phyloP scores from a whole-genome alignment of 1,284 basidiomycete genomes.

The Baeospora myosura region DNA sequence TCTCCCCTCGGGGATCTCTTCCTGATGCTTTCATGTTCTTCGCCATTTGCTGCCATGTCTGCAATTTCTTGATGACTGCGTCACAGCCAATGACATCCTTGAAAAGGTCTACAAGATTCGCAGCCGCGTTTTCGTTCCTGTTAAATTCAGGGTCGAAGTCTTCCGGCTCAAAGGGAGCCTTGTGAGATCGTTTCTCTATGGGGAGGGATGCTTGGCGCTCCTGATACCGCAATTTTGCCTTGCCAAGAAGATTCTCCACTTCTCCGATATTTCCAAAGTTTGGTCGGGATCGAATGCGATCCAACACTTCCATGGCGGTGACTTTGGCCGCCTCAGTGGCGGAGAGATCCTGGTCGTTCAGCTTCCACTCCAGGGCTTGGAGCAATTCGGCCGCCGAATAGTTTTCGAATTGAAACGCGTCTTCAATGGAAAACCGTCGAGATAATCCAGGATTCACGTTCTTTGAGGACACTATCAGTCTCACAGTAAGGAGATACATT shows the following conservation, averaged over 20 bases:
- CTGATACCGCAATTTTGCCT: slow-evolving; percentile 46
- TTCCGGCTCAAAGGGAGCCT: slow-evolving; percentile 44
- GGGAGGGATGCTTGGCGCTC: slow-evolving; percentile 32
- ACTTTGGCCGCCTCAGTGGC: slow-evolving; percentile 50
- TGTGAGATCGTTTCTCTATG: slow-evolving; percentile 21
- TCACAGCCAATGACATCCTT: slow-evolving; percentile 56
- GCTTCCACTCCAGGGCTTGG: slow-evolving; percentile 46
- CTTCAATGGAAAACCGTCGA: slow-evolving; percentile 56
- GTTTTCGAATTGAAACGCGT: slow-evolving; percentile 62
- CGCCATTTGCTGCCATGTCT: slow-evolving; percentile 45
- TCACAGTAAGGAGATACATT: background rate
- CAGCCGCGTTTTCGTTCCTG: slow-evolving; percentile 36
- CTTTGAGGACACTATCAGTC: slow-evolving; percentile 21
- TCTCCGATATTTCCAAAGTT: slow-evolving; percentile 66
- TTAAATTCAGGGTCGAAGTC: slow-evolving; percentile 60
- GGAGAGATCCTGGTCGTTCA: slow-evolving; percentile 46
- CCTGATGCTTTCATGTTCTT: slow-evolving; percentile 32
- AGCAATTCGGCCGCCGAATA: slow-evolving; percentile 46
- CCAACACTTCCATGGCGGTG: slow-evolving; percentile 46
- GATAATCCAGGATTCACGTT: slow-evolving; percentile 62
- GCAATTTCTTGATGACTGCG: slow-evolving; percentile 40
- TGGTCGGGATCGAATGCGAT: slow-evolving; percentile 44
- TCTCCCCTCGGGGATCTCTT: slow-evolving; percentile 36
- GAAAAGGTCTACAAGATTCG: slow-evolving; percentile 50
- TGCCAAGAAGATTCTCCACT: slow-evolving; percentile 54